Percentiles rank a stretch among this genome's conserved stretches.
Conservation (phyloP, 495 filamentous ascomycete genomes). For the Trichodelitschia bisporula region DNA sequence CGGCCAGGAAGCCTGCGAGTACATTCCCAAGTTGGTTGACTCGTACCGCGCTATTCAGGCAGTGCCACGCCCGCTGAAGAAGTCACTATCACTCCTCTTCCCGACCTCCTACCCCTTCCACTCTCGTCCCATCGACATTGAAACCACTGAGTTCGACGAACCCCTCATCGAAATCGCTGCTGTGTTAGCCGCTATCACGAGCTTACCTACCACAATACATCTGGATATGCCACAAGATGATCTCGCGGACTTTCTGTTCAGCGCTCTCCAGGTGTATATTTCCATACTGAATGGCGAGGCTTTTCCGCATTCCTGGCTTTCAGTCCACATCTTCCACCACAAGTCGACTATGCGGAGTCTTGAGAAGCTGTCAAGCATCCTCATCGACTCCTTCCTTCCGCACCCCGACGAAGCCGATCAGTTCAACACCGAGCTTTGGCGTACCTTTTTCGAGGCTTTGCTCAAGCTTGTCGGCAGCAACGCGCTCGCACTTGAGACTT, state of each 20-base stretch:
- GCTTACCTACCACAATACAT: slow-evolving; percentile 38
- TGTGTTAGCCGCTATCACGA: slow-evolving; percentile 57
- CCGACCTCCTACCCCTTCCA: slow-evolving; percentile 82
- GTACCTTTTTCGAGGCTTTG: slow-evolving; percentile 69
- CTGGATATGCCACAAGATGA: slow-evolving; percentile 52
- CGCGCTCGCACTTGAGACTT: slow-evolving; percentile 77
- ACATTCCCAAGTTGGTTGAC: slow-evolving; percentile 73
- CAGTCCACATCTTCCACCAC: slow-evolving; percentile 84
- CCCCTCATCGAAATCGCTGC: slow-evolving; percentile 73
- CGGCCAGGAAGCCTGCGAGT: slow-evolving; percentile 58
- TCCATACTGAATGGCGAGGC: slow-evolving; percentile 76
- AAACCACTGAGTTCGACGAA: slow-evolving; percentile 57
- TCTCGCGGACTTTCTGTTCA: slow-evolving; percentile 45
- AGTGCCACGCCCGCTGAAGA: slow-evolving; percentile 34
- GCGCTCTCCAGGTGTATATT: slow-evolving; percentile 57
- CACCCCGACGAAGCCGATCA: slow-evolving; percentile 75
- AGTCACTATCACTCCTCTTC: slow-evolving; percentile 62
- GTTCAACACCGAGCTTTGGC: slow-evolving; percentile 89
- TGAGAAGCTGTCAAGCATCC: slow-evolving; percentile 54
- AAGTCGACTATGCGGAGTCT: slow-evolving; percentile 70
- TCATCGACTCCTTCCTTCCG: slow-evolving; percentile 58
- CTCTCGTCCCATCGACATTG: slow-evolving; percentile 25
- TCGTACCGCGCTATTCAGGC: slow-evolving; percentile 61
- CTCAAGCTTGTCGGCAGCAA: slow-evolving; percentile 75
- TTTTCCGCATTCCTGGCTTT: slow-evolving; percentile 77